Evolutionary conservation across 164 flowering plant genomes (phyloP), one percentile per base, ranked within the genome.

Genomic region (Liquidambar formosana): DNA sequence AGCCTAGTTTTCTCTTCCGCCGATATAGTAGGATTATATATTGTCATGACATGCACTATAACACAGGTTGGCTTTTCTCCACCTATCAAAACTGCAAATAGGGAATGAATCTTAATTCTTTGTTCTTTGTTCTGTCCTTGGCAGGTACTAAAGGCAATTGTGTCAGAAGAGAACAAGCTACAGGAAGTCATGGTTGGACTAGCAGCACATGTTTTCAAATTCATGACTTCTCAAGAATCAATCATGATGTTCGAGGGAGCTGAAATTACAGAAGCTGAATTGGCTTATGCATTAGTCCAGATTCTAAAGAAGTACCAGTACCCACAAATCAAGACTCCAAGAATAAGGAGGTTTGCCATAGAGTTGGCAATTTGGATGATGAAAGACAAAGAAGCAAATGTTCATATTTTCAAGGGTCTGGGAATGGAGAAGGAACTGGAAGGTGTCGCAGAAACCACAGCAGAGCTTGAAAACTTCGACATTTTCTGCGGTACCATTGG

Each of bases 401-500:
- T 84, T 22, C 69, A 33, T 0, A 60, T 69, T 14, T 91, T 95
- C 84, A 79, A 73, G 70, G 67, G 80, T 4, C 69, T 90, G 43
- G 92, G 88, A 52, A 66, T 95, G 84, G 83, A 81, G 77, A 64
- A 68, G 69, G 94, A 87, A 78, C 89, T 95, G 52, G 82, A 88
- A 64, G 67, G 59, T 52, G 85, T 95, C 2, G 59, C 77, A 45
- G 99, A 91, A 68, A 90, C 97, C 25, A 88, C 95, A 47, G 80
- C 93, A 45, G 99, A 95, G 73, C 75, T 93, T 0, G 99, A 95
- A 73, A n/a, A n/a, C n/a, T n/a, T n/a, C n/a, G n/a, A n/a, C n/a
- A n/a, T n/a, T n/a, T n/a, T n/a, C n/a, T n/a, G 96, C 0, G 99
- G 99, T 45, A 84, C 91, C 2, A 86, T 90, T 52, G 99, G 97